A percentile compares a stretch with the other conserved stretches of the same genome.
phyloP scores from a whole-genome alignment of 2,329 filamentous ascomycete species.

The Scortechinia acanthostroma region DNA sequence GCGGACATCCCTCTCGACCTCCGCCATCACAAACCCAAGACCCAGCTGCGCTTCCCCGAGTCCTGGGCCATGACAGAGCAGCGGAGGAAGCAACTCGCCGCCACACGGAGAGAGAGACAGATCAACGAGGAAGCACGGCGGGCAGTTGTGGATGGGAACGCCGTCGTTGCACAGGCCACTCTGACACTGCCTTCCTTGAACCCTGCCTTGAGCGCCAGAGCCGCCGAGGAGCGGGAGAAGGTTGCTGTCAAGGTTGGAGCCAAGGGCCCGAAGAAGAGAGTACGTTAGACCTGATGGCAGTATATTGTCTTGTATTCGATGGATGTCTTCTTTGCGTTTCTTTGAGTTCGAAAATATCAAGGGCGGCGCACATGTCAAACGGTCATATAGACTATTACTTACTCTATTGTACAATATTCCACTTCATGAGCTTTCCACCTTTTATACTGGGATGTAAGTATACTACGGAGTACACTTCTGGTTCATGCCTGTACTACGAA shows the following conservation, averaged over 20 bases:
- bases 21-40: slow-evolving; percentile 71
- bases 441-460: not conserved
- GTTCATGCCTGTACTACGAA: slow-evolving; percentile 1
- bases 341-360: slow-evolving; percentile 1
- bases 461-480: not conserved
- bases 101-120: slow-evolving; percentile 29
- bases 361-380: not conserved
- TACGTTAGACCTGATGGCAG: not conserved
- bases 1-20: slow-evolving; percentile 84
- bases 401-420: not conserved
- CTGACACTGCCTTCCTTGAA: not conserved
- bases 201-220: not conserved
- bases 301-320: not conserved
- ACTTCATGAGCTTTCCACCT: not conserved
- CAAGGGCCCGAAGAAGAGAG: not conserved
- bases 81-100: slow-evolving; percentile 59
- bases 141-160: not conserved
- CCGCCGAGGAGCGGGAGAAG: not conserved
- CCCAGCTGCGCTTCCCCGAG: slow-evolving; percentile 66
- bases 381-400: not conserved
- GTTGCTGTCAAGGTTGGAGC: not conserved
- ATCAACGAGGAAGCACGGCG: not conserved
- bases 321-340: too few relatives aligned
- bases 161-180: not conserved
- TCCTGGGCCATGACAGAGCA: slow-evolving; percentile 75